Evolutionary conservation across 176 grass and related monocot species (phyloP), one percentile per base, ranked within the genome.

Genomic region (Oryza punctata): DNA sequence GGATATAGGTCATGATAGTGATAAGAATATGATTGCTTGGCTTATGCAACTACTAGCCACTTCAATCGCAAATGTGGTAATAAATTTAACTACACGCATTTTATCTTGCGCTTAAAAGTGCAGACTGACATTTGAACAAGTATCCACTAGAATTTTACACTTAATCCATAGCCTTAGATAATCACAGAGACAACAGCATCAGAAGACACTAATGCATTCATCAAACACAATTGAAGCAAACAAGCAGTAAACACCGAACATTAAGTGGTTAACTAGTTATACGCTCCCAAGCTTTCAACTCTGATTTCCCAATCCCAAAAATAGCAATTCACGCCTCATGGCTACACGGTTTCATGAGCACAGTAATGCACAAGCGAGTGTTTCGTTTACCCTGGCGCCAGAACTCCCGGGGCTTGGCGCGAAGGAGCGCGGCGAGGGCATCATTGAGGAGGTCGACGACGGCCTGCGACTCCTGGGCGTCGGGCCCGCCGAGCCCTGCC

Each of bases 371-470:
- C 29, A 78, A 8, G 1, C 7, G 45, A 74, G 69, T 40, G 75
- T 10, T 37, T 40, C 21, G 11, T 25, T 71, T 84, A 94, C 95
- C 95, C 84, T 94, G 88, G 82, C 81, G 80, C 95, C 96, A 98
- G 82, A 98, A 95, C 74, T 95, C 91, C 46, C 82, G 92, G 10
- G 91, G 89, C 49, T 85, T 85, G 80, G 89, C 82, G 5, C 85
- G 85, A 15, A 98, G 96, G 69, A 95, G 82, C 41, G 67, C 69
- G 27, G 82, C 80, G 25, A 98, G 93, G 24, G 85, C 77, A 30
- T 95, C 91, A 69, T 98, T 98, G 23, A 95, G 91, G 73, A 90
- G 79, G 85, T 98, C 96, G 44, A 98, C 96, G 82, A 98, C 93
- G 70, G 77, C 45, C 86, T 98, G 96, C 26, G 96, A 93, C 91